phyloP scores from a whole-genome alignment of 164 flowering plant genomes.

The Dillenia suffruticosa region DNA sequence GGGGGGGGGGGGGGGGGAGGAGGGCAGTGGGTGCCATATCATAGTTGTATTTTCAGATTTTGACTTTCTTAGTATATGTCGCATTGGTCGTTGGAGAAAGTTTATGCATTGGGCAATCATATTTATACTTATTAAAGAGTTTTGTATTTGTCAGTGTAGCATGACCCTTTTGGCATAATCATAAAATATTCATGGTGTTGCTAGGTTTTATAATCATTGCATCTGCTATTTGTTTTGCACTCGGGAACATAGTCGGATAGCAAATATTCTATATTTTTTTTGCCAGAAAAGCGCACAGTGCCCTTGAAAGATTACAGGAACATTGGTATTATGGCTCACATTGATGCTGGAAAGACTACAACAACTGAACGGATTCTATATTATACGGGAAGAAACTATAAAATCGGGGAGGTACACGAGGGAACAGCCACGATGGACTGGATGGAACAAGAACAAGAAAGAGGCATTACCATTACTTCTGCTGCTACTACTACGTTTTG shows the following conservation, averaged over 20 bases:
- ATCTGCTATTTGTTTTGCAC: too few species aligned
- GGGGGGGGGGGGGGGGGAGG: too few species aligned
- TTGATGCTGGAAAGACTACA: conserved; percentile 97
- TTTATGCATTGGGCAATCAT: too few species aligned
- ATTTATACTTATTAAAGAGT: neutral
- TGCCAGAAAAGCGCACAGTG: conserved; percentile 58
- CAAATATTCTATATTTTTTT: conserved; percentile 6
- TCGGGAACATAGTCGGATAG: neutral
- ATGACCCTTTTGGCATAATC: neutral
- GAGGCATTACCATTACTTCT: conserved; percentile 96
- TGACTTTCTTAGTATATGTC: too few species aligned
- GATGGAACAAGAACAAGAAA: conserved; percentile 99
- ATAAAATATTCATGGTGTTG: neutral
- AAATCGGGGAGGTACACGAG: conserved; percentile 96
- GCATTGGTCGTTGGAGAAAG: too few species aligned
- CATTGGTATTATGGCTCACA: conserved; percentile 99
- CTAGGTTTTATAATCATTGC: neutral
- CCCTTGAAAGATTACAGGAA: conserved; percentile 84
- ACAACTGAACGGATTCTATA: conserved; percentile 84
- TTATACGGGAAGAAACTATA: conserved; percentile 93
- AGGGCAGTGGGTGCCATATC: too few species aligned
- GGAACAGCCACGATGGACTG: conserved; percentile 99
- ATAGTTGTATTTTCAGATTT: too few species aligned
- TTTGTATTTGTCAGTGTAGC: neutral
- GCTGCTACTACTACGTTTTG: conserved; percentile 95